phyloP scores from a whole-genome alignment of 1,139 yeast species.

The Nakaseomyces nivariensis region DNA sequence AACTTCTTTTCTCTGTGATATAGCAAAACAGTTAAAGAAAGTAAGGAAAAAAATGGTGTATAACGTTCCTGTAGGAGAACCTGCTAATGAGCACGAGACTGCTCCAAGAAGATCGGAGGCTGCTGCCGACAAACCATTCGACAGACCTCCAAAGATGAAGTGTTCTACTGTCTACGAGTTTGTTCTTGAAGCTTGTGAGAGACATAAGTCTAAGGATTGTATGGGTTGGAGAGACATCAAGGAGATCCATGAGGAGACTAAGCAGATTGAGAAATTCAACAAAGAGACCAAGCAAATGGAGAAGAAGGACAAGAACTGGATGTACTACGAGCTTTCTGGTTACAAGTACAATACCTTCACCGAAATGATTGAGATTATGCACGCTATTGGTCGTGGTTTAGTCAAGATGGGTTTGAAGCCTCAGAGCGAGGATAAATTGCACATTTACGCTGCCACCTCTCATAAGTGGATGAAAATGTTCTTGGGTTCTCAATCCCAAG shows the following conservation, averaged over 20 bases:
- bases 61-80: constrained; percentile 58
- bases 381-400: constrained; percentile 65
- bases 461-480: constrained; percentile 86
- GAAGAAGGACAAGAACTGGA: constrained; percentile 76
- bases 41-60: constrained; percentile 5
- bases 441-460: constrained; percentile 79
- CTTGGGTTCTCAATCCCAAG: constrained; percentile 65
- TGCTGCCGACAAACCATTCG: constrained; percentile 42
- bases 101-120: constrained; percentile 73
- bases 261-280: constrained; percentile 74
- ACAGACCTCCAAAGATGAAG: constrained; percentile 47
- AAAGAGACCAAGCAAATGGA: constrained; percentile 35
- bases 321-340: constrained; percentile 66
- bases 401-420: constrained; percentile 64
- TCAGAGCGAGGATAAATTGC: constrained; percentile 51
- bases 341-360: constrained; percentile 59
- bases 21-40: neutral
- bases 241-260: constrained; percentile 68
- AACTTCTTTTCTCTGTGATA: too few relatives aligned
- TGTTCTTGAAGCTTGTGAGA: constrained; percentile 51
- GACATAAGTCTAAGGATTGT: constrained; percentile 44
- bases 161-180: constrained; percentile 64
- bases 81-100: constrained; percentile 77
- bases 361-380: constrained; percentile 43
- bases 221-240: constrained; percentile 75